Conservation (phyloP, 768 basidiomycete genomes). For the Lentinula detonsa region DNA sequence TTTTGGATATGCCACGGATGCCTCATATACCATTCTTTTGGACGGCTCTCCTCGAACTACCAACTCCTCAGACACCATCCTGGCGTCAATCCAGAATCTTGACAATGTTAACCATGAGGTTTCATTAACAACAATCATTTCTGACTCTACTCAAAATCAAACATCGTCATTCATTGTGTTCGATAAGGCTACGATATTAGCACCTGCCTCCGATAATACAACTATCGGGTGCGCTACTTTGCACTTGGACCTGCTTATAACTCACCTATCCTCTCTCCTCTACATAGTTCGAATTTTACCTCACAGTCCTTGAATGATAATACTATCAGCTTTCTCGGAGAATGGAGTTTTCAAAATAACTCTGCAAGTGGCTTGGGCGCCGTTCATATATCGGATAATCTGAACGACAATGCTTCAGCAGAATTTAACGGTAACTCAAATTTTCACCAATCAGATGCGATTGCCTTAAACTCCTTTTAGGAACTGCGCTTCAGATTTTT, state of each 20-base stretch:
- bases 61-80: conserved; percentile 26
- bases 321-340: conserved; percentile 44
- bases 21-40: conserved; percentile 42
- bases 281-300: conserved; percentile 27
- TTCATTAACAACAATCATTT: conserved; percentile 41
- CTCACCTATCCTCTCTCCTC: background rate
- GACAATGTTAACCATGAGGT: conserved; percentile 46
- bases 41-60: conserved; percentile 35
- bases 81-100: conserved; percentile 45
- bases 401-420: conserved; percentile 22
- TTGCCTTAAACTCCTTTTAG: conserved; percentile 24
- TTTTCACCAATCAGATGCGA: conserved; percentile 15
- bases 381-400: conserved; percentile 20
- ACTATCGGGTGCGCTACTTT: conserved; percentile 23
- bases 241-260: background rate
- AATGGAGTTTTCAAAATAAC: conserved; percentile 40
- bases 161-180: conserved; percentile 43
- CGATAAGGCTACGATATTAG: conserved; percentile 48
- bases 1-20: conserved; percentile 40
- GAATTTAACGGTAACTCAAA: conserved; percentile 10
- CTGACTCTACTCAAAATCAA: conserved; percentile 20
- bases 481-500: conserved; percentile 52
- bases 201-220: conserved; percentile 16
- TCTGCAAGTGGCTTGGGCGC: background rate
- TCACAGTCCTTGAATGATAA: conserved; percentile 36